Percentiles rank a stretch among this genome's conserved stretches.
phyloP scores from a whole-genome alignment of 768 basidiomycete species.

The Panaeolus papilionaceus region DNA sequence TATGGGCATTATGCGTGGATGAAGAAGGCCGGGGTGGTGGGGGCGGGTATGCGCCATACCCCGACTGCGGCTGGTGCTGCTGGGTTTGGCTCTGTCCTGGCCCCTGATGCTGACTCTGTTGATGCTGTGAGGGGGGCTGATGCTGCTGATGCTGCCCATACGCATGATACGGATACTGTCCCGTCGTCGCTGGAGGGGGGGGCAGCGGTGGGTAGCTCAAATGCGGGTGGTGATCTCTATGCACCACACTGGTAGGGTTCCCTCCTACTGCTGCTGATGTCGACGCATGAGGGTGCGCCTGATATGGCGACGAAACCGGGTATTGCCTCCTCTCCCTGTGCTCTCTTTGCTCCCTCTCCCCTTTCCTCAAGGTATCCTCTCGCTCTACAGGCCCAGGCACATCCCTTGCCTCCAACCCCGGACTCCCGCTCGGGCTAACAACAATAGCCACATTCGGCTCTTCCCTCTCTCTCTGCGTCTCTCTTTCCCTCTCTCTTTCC shows the following conservation, averaged over 20 bases:
- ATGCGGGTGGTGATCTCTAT: not conserved
- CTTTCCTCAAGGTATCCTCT: not conserved
- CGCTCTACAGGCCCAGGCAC: not conserved
- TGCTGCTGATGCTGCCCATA: not conserved
- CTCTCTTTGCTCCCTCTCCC: not conserved
- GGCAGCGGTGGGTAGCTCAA: not conserved
- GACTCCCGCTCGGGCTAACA: slow-evolving; percentile 6
- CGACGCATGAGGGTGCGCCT: not conserved
- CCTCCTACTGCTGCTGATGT: not conserved
- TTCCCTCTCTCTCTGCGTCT: not conserved
- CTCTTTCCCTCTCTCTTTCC: no score
- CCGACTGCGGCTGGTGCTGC: not conserved
- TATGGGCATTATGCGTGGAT: not conserved
- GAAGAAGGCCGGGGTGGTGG: not conserved
- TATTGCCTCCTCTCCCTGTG: not conserved
- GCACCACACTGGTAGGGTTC: no score
- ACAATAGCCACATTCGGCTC: not conserved
- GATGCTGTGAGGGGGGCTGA: no score
- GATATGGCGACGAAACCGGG: not conserved
- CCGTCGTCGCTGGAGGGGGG: slow-evolving; percentile 2
- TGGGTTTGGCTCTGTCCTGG: not conserved
- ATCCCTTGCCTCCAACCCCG: not conserved
- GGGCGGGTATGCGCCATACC: not conserved
- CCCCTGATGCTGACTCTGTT: no score
- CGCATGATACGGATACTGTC: not conserved